Evolutionary conservation across 2,329 filamentous ascomycete genomes (phyloP), one percentile per base, ranked within the genome.

Genomic region (Hymenoscyphus occultus): DNA sequence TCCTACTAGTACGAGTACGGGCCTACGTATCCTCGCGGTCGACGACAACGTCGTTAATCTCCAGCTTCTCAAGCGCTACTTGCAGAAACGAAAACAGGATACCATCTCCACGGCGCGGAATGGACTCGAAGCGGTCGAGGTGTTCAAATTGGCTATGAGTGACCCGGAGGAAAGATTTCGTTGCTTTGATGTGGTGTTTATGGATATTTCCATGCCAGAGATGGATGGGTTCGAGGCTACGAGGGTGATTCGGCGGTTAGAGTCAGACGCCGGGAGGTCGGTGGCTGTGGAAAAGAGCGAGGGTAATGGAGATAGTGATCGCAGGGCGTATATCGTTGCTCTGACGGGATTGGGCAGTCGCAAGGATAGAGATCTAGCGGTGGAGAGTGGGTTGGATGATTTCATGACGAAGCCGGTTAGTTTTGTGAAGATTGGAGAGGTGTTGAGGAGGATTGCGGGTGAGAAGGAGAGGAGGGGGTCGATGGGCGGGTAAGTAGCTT

Each of bases 121-220:
- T 66, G 82, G 82, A 7, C 72, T 78, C 6, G 77, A 83, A 71
- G 82, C 82, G 1, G 76, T 84, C 1, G 71, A 79, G 5, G 71
- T 71, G 14, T 66, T 59, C 51, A 62, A 67, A 62, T 16, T 64
- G 31, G 71, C 73, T 0, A 61, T 68, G 16, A 40, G 28, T 3
- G 45, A 81, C 13, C 57, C 64, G 78, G 69, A 66, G 14, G 42
- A 74, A 75, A 56, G 61, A 64, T 42, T 68, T 64, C 68, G 73
- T 14, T 61, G 69, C 0, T 78, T 78, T 54, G 77, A 78, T 39
- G 75, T 82, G 31, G 76, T 83, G 5, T 76, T 84, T 39, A 84
- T 84, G 80, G 83, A 85, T 67, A 78, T 85, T 6, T 80, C 80
- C 62, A 86, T 86, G 83, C 83, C 83, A 0, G 76, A 84, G 14